phyloP scores from a whole-genome alignment of 345 rosid species.

The Camelina sativa region DNA sequence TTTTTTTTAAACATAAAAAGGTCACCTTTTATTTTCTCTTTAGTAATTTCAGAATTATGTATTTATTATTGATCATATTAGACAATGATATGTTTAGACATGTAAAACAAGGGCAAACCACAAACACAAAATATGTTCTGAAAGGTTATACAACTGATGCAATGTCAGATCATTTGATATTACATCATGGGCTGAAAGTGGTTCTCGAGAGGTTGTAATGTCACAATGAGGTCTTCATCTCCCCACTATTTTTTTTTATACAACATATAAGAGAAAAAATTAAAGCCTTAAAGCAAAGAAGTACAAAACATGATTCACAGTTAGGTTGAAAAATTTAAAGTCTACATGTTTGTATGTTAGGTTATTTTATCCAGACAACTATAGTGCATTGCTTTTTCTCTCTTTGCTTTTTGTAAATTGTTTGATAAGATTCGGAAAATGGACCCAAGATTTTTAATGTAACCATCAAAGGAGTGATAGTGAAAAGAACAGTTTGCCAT shows the following conservation, averaged over 20 bases:
- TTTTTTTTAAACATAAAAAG: neutral
- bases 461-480: conserved; percentile 27
- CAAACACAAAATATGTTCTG: conserved; percentile 13
- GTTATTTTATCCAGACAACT: conserved; percentile 1
- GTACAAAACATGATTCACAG: conserved; percentile 23
- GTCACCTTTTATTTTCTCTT: conserved; percentile 11
- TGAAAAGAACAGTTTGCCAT: conserved; percentile 38
- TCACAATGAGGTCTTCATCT: conserved; percentile 24
- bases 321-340: neutral
- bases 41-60: neutral
- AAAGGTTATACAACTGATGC: conserved; percentile 24
- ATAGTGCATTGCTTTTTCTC: conserved; percentile 13
- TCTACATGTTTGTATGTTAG: conserved; percentile 21
- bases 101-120: neutral
- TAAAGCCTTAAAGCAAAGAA: conserved; percentile 21
- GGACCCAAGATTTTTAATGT: conserved; percentile 30
- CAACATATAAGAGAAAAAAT: neutral
- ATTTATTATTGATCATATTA: neutral
- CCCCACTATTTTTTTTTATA: neutral
- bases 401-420: conserved; percentile 31
- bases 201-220: conserved; percentile 30
- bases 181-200: conserved; percentile 26
- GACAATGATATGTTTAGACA: neutral
- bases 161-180: conserved; percentile 36
- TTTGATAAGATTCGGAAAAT: conserved; percentile 28